Base-by-base conservation (phyloP, 441 rosid genomes). In the Syzygium malaccense region DNA sequence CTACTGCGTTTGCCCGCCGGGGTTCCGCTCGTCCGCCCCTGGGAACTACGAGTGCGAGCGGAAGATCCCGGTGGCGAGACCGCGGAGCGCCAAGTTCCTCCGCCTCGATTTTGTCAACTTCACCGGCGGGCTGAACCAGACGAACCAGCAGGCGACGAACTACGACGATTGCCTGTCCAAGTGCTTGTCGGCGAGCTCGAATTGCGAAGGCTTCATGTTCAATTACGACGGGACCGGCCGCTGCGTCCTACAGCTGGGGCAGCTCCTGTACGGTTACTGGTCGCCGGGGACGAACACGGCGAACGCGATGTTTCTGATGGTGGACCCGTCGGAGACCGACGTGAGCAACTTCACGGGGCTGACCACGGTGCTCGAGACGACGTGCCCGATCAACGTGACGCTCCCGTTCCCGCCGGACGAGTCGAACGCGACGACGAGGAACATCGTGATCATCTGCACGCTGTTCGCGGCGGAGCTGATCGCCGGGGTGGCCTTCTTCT, bases 391-490 rank as follows among this genome's bases (percentile, higher is more conserved):
- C 86, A 89, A 49, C 33, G 93, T 95, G 86, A 91, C 89, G 86
- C 95, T 95, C 15, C 98, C 96, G 48, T 18, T 41, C 4, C 96
- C 96, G 14, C 96, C 96, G 6, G 89, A 88, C 37, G 95, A 95
- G 23, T 90, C 95, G 66, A 89, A 91, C 68, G 85, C 93, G 33
- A 94, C 94, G 30, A 88, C 93, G 7, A 86, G 96, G 78, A 95
- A 94, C 86, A 92, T 95, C 62, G 93, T 86, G 20, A 93, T 94
- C 30, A 92, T 95, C 18, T 90, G 93, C 48, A 92, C 95, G 9
- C 88, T 95, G 62, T 95, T 95, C 66, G 95, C 96, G 0, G 95
- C 94, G 1, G 98, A 95, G 92, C 89, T 95, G 75, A 92, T 95
- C 48, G 85, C 95, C 30, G 96, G 98, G 79, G 89, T 90, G 54